Evolutionary conservation across 1,139 yeast genomes (phyloP), one percentile per base, ranked within the genome.

Genomic region (Scheffersomyces segobiensis): DNA sequence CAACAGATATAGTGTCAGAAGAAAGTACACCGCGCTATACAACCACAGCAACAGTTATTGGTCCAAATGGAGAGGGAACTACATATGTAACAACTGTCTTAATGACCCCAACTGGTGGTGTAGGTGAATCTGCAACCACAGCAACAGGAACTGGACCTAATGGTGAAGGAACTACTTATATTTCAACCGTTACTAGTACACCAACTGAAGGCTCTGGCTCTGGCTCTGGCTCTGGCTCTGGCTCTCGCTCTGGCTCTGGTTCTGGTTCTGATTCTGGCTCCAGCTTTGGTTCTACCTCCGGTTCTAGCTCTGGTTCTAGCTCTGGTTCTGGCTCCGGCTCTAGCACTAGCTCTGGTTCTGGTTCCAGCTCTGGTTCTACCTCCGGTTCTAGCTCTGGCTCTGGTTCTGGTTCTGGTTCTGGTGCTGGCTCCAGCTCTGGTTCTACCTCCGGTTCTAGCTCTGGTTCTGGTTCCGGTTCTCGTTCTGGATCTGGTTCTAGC

Each of bases 21-120:
- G 53, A n/a, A 20, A 12, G 18, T 49, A 53, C 8, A 10, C 62
- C 64, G 52, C 64, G 62, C 54, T 52, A 55, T 24, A 48, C 57
- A 17, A 62, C 63, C 17, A 62, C 63, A 17, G 49, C 18, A 47
- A 47, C 49, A 12, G 49, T 47, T 12, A 48, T 24, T 18, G 50
- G 50, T 18, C 50, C 50, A 48, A 48, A 19, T 21, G 50, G 50
- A 3, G 50, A 48, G 22, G 50, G 24, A 48, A 48, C 50, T 48
- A 48, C 50, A 7, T 48, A 18, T 21, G 22, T 21, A 20, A 48
- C 50, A 7, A 48, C 50, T 6, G 21, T 48, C 24, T 21, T 21
- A 48, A 17, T 21, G 17, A 17, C 50, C 3, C 50, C 50, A 48
- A 48, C 50, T 48, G 50, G 50, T 19, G 6, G 24, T 48, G 50